A percentile compares a stretch with the other conserved stretches of the same genome.
phyloP scores from a whole-genome alignment of 805 yeast genomes.

The Ogataea sp. region DNA sequence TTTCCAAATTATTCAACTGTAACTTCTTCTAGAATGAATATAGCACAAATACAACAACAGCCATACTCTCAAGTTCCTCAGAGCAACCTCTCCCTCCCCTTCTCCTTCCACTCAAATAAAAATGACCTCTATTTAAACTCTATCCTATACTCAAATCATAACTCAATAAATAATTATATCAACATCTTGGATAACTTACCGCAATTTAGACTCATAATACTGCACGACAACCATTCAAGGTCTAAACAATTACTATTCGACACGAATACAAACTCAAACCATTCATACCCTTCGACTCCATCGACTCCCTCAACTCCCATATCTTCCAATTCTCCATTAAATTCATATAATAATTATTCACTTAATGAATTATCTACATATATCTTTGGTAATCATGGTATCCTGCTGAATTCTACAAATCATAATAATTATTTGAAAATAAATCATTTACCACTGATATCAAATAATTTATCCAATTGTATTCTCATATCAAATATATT shows the following conservation, averaged over 20 bases:
- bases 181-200: constrained; percentile 15
- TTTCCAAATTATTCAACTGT: too few relatives aligned
- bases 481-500: constrained; percentile 35
- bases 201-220: constrained; percentile 33
- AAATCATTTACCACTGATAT: constrained; percentile 29
- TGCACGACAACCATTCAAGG: constrained; percentile 46
- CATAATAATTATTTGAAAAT: too few relatives aligned
- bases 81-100: too few relatives aligned
- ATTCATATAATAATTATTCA: constrained; percentile 28
- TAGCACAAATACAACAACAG: too few relatives aligned
- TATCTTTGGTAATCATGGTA: constrained; percentile 48
- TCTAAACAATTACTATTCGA: constrained; percentile 26
- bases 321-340: constrained; percentile 11
- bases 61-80: too few relatives aligned
- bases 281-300: too few relatives aligned
- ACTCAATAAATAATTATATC: constrained; percentile 13
- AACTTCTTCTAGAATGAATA: too few relatives aligned
- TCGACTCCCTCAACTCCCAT: too few relatives aligned
- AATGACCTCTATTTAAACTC: too few relatives aligned
- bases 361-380: constrained; percentile 38
- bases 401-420: constrained; percentile 38
- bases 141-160: too few relatives aligned
- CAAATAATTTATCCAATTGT: constrained; percentile 17
- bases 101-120: too few relatives aligned
- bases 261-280: neutral